Evolutionary conservation across 352 stramenopile genomes (phyloP).

Genomic region (Pythium phragmitis): DNA sequence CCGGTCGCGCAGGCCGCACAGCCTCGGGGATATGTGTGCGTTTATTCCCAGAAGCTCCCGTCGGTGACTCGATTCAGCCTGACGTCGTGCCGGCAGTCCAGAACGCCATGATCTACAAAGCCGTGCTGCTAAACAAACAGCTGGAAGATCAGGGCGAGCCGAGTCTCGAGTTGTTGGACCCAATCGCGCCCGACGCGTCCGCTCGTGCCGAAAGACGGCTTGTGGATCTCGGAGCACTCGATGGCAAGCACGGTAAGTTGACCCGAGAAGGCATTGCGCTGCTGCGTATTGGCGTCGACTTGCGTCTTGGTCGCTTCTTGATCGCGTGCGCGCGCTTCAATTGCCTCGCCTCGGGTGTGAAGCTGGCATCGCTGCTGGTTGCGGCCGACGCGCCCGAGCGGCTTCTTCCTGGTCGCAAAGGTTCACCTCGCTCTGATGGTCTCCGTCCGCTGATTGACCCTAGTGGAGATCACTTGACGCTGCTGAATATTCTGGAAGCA

Average conservation of each 20-base stretch:
- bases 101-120: slow-evolving; percentile 33
- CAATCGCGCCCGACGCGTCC: slow-evolving; percentile 7
- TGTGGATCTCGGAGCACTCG: slow-evolving; percentile 17
- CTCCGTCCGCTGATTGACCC: slow-evolving; percentile 10
- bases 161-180: slow-evolving; percentile 23
- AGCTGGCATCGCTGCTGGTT: slow-evolving; percentile 25
- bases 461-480: slow-evolving; percentile 28
- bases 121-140: slow-evolving; percentile 26
- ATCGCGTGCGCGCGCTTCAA: slow-evolving; percentile 27
- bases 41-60: slow-evolving; percentile 16
- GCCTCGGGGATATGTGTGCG: slow-evolving; percentile 29
- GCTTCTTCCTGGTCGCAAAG: slow-evolving; percentile 18
- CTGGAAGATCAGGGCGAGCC: background rate
- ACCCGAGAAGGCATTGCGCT: slow-evolving; percentile 22
- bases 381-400: slow-evolving; percentile 20
- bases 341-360: slow-evolving; percentile 23
- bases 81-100: slow-evolving; percentile 15
- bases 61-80: background rate
- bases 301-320: slow-evolving; percentile 29
- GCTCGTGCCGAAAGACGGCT: slow-evolving; percentile 12
- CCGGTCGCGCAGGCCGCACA: slow-evolving; percentile 25
- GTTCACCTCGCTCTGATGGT: background rate
- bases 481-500: slow-evolving; percentile 29
- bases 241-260: slow-evolving; percentile 12
- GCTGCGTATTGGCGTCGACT: slow-evolving; percentile 21